Conservation (phyloP, 179 eudicot genomes). For the Vitellaria paradoxa region DNA sequence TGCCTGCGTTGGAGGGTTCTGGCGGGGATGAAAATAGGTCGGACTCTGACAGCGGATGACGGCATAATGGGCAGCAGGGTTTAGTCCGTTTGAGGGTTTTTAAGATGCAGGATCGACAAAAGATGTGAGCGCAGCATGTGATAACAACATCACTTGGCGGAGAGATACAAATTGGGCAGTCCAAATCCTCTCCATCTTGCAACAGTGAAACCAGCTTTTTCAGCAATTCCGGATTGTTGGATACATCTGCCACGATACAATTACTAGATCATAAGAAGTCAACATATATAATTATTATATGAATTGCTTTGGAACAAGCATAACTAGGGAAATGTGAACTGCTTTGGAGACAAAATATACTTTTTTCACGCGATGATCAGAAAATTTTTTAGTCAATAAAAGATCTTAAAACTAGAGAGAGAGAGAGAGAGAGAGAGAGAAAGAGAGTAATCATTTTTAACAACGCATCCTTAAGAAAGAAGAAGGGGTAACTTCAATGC, state of each 20-base stretch:
- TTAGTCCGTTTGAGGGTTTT: slow-evolving; percentile 63
- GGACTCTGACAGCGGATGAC: slow-evolving; percentile 69
- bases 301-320: background rate
- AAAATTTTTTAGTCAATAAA: background rate
- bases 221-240: slow-evolving; percentile 75
- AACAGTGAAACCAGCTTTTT: slow-evolving; percentile 68
- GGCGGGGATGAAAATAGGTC: slow-evolving; percentile 84
- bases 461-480: too few species aligned
- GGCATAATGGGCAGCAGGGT: slow-evolving; percentile 82
- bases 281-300: background rate
- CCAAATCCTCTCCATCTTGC: slow-evolving; percentile 90
- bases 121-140: slow-evolving; percentile 84
- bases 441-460: too few species aligned
- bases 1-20: slow-evolving; percentile 35
- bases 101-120: slow-evolving; percentile 72
- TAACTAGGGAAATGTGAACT: background rate
- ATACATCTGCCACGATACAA: slow-evolving; percentile 52
- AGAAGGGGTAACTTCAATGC: background rate
- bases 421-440: too few species aligned
- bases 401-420: background rate
- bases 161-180: slow-evolving; percentile 91
- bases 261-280: background rate
- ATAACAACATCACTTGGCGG: slow-evolving; percentile 73
- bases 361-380: background rate
- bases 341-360: background rate